Base-by-base conservation (phyloP, 2,329 filamentous ascomycete genomes). In the Aspergillus arachidicola region DNA sequence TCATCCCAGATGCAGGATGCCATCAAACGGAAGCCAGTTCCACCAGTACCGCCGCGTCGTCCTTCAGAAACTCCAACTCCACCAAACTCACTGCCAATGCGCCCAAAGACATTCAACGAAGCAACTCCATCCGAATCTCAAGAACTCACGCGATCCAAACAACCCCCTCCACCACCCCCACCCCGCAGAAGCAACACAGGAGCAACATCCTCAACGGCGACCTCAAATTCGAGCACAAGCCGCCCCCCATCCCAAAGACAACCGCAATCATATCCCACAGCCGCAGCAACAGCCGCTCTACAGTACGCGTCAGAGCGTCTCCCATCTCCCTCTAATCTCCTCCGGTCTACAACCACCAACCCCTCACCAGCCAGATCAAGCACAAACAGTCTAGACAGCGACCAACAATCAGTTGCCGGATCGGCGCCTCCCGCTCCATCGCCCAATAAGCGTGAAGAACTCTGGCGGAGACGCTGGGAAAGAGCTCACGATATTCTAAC, bases 391-490 rank as follows among this genome's bases (percentile, higher is more conserved):
- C 58, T 57, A n/a, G 64, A 66, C 51, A 69, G 36, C 53, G 67
- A 64, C 61, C 60, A 65, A n/a, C 61, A 72, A 61, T 62, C 63
- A 23, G 41, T 62, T 6, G 26, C 54, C 7, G 41, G 56, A 34
- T 61, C 54, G 64, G 2, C 61, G 3, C 48, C 48, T 11, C 28
- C 73, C 14, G 67, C 73, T 2, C 72, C 79, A 0, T 69, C 79
- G 2, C 76, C 77, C 4, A 83, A 79, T 58, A 83, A 82, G 61
- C 81, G 81, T 10, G 79, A 83, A 61, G 82, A 84, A 60, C 69
- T 83, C 10, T 84, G 82, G 82, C 74, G 75, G 48, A 77, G 81
- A 30, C 76, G 82, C 36, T 84, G 82, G 82, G 77, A 76, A 48
- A 73, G 80, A 4, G 80, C 82, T 0, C 77, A 77, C 32, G 76